Evolutionary conservation across 2,329 filamentous ascomycete species (phyloP), one percentile per base, ranked within the genome.

Genomic region (Microsporum audouinii): DNA sequence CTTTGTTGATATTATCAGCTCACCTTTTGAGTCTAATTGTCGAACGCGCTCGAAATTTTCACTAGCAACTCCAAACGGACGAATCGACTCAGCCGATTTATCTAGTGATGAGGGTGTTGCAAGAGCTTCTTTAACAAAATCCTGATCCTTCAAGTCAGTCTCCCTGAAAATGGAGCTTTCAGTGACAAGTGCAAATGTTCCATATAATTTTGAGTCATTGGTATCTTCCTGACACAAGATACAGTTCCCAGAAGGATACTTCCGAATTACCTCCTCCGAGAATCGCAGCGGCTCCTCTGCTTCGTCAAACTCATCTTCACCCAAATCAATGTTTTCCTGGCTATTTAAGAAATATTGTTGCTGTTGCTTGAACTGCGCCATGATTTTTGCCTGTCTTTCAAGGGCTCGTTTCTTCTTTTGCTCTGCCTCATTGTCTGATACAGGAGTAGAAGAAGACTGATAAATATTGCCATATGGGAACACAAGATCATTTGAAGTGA

Each of bases 311-410:
- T 94, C 89, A 58, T 90, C 83, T 63, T 94, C 88, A 12, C 89
- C 91, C 88, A 90, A 96, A 72, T 96, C 88, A 63, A 96, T 83
- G 47, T 86, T 81, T n/a, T 84, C 87, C 72, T 96, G 91, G 65
- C 87, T 94, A 61, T 89, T 88, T 76, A 99, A 78, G 75, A 99
- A 99, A 68, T 85, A 94, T 75, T 95, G 92, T 71, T 97, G 95
- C 70, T 99, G 92, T 71, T 96, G 88, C 72, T 97, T 94, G 75
- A 99, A 96, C 70, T 96, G 91, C 1, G 91, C 94, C 91, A 99
- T 96, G 36, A 99, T 90, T 69, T 85, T 88, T 1, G 91, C 91
- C 73, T 97, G 91, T 27, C 94, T 85, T 67, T 91, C 92, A 45
- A 91, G 76, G 0, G 94, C 94, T 59, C 92, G 89, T 73, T 88